Base-by-base conservation (phyloP, 1,284 basidiomycete species). In the Blastosporella zonata region DNA sequence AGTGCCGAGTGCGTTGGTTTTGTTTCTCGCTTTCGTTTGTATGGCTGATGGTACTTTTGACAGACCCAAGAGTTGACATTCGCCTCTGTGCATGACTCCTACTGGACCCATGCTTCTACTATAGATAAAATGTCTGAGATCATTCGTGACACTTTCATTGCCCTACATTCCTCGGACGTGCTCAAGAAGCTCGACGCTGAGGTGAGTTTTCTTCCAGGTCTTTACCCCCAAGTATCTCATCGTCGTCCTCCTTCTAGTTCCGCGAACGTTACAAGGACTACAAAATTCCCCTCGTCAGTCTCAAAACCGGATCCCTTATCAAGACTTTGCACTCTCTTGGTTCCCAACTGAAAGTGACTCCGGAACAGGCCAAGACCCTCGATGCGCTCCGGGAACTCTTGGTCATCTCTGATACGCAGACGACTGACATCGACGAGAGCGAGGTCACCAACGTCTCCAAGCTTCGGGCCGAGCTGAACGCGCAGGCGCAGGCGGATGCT, bases 1-100 rank as follows among this genome's bases (percentile, higher is more conserved):
- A 92, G 61, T 97, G 92, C 64, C 73, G 79, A 59, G 87, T 90
- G 65, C 54, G 81, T 73, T 8, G 27, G 31, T 7, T 20, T 31
- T 27, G 29, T 49, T 49, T 31, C 42, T 18, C 35, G 13, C n/a
- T 40, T 20, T 13, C 15, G 0, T 37, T 38, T 17, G 6, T 9
- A 20, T 27, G 10, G 3, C 21, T 55, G 10, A 39, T 23, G 9
- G 33, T 22, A 17, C 29, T 43, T n/a, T 42, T 40, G 20, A n/a
- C 50, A 90, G 85, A 77, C 82, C 15, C 77, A 79, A 60, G 76
- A 74, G 40, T 65, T 97, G 52, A 87, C 87, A 0, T 98, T 98
- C 65, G 96, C 95, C 0, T 91, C 93, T 2, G 97, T 99, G 10
- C 96, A 99, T 68, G 97, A 99, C 66, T 97, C 94, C 1, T 99